Percentiles rank a stretch among this genome's conserved stretches.
Evolutionary conservation across 1,284 basidiomycete species (phyloP).

Genomic region (Spongispora temasekensis): DNA sequence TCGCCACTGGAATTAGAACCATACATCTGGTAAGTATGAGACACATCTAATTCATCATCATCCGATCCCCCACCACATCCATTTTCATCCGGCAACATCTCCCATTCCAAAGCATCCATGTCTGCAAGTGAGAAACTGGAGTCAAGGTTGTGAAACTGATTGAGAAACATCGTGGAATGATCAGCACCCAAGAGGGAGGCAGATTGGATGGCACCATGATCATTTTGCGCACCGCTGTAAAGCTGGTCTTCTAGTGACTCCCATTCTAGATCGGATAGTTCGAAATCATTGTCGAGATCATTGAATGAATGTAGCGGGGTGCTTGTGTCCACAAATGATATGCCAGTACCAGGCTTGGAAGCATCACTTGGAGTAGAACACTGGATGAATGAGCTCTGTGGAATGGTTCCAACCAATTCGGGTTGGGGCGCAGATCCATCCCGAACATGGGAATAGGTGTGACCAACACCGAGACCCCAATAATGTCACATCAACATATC

Average conservation of each 20-base stretch:
- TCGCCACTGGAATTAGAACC: neutral
- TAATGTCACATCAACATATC: no score
- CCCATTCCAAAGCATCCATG: neutral
- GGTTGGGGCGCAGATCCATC: neutral
- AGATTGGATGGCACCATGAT: neutral
- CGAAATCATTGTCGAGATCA: neutral
- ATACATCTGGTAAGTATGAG: neutral
- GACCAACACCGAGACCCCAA: no score
- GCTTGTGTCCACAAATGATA: neutral
- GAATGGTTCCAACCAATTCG: neutral
- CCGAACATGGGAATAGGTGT: neutral
- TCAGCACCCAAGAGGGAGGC: neutral
- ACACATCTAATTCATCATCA: neutral
- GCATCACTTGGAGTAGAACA: neutral
- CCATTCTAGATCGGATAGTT: neutral
- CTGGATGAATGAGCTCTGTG: neutral
- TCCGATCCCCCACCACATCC: neutral
- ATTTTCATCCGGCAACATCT: neutral
- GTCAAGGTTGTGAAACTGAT: neutral
- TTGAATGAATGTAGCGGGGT: neutral
- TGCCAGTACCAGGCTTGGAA: neutral
- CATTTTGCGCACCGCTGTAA: neutral
- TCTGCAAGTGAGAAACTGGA: neutral
- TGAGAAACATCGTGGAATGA: neutral
- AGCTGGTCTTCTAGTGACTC: neutral